Percentiles rank a stretch among this genome's conserved stretches.
These are phyloP conservation scores for Talaromyces islandicus DNA, from an alignment of 2,329 filamentous ascomycete species.

Conservation along the genomic window DNA sequence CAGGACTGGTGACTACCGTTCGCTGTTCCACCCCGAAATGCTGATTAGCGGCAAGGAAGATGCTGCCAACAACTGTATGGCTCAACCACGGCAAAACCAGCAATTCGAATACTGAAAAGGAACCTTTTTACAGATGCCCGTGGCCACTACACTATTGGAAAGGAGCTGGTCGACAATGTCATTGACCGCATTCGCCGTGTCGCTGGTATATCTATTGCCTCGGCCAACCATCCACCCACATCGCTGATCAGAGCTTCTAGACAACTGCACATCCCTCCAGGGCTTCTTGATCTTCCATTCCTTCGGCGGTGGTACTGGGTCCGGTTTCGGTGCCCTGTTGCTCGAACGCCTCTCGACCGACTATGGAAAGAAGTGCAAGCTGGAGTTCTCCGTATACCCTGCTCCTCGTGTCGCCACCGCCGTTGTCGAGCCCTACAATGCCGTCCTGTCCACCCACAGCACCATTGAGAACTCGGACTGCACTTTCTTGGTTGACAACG, in stretches of 20 bases:
- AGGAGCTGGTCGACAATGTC: conserved; percentile 59
- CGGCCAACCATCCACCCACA: neutral
- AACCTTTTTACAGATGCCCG: conserved; percentile 49
- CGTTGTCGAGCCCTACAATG: conserved; percentile 65
- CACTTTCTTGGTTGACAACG: conserved; percentile 64
- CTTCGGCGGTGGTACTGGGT: conserved; percentile 62
- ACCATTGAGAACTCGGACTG: conserved; percentile 65
- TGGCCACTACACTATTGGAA: conserved; percentile 64
- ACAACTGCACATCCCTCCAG: conserved; percentile 61
- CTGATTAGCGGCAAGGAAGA: conserved; percentile 65
- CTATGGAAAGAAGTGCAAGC: conserved; percentile 64
- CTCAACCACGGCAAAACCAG: neutral
- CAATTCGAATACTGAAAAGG: neutral
- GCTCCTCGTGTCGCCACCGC: conserved; percentile 59
- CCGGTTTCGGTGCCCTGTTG: conserved; percentile 60
- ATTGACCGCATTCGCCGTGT: conserved; percentile 61
- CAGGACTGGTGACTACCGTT: conserved; percentile 56
- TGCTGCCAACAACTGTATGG: conserved; percentile 60
- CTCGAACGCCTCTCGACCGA: conserved; percentile 59
- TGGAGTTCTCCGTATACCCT: conserved; percentile 62
- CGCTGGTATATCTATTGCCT: conserved; percentile 42
- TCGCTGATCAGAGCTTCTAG: conserved; percentile 26
- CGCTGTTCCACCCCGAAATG: conserved; percentile 61
- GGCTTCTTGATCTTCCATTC: conserved; percentile 65
- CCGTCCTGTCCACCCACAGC: conserved; percentile 50